phyloP scores from a whole-genome alignment of 495 filamentous ascomycete species.

The Penicillium diatomitis region DNA sequence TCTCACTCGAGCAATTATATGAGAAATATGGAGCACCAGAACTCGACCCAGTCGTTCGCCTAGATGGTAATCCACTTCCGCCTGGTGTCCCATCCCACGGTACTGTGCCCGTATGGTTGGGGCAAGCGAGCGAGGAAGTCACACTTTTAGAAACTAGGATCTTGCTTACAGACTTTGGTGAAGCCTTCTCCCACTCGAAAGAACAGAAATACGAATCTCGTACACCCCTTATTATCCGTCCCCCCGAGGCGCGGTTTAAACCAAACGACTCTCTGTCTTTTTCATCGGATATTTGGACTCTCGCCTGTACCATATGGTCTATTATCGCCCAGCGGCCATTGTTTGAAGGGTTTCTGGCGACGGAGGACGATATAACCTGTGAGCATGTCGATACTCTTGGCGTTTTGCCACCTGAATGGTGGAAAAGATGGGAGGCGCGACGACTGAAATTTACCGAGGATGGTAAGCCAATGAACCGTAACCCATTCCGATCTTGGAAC shows the following conservation, averaged over 20 bases:
- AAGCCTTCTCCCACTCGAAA: constrained; percentile 24
- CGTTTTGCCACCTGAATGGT: constrained; percentile 20
- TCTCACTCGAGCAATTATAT: constrained; percentile 19
- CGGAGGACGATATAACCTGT: constrained; percentile 25
- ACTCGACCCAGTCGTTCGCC: constrained; percentile 12
- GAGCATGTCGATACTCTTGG: constrained; percentile 31
- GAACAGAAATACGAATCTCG: constrained; percentile 19
- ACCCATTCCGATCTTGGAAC: constrained; percentile 14
- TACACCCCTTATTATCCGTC: constrained; percentile 19
- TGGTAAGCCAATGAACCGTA: constrained; percentile 14
- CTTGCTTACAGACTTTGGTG: constrained; percentile 31
- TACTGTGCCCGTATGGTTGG: constrained; percentile 20
- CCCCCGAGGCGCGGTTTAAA: constrained; percentile 19
- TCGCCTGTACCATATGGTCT: constrained; percentile 20
- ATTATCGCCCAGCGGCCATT: constrained; percentile 18
- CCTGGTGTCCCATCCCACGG: constrained; percentile 13
- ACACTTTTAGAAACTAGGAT: constrained; percentile 19
- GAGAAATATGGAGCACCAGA: constrained; percentile 16
- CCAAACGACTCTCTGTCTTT: constrained; percentile 13
- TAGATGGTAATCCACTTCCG: constrained; percentile 18
- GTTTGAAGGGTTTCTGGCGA: constrained; percentile 19
- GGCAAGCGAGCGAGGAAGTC: constrained; percentile 19
- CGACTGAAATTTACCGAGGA: constrained; percentile 11
- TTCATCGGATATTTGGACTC: constrained; percentile 22
- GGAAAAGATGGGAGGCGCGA: constrained; percentile 13